Base-by-base conservation (phyloP, 495 filamentous ascomycete species). In the Sordaria brevicollis region DNA sequence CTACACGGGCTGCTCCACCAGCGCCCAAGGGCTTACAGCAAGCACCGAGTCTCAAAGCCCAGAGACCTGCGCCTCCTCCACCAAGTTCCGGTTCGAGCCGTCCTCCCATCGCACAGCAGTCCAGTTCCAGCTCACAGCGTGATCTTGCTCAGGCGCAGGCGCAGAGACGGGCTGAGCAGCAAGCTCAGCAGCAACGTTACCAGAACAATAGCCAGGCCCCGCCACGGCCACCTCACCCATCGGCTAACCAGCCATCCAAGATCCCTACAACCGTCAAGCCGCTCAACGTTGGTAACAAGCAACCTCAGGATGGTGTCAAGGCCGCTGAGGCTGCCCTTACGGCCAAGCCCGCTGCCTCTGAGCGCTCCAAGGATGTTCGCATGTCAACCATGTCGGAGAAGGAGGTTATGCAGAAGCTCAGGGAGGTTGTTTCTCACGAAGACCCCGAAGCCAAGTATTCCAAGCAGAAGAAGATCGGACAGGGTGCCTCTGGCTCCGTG, bases 401-500 rank as follows among this genome's bases (percentile, higher is more conserved):
- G 74, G 93, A 99, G 78, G 95, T 99, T 36, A 99, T 99, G 95
- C 89, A 92, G 69, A 94, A 93, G 76, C 81, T 99, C 65, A 89
- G 93, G 74, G 90, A 95, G 69, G 94, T 96, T 4, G 95, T 99
- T 1, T 97, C 93, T 65, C 93, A 92, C 73, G 92, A 93, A 49
- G 93, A 96, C 75, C 95, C 95, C 19, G 91, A 94, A 70, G 83
- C 93, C 67, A 93, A 92, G 4, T 99, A 99, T 80, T 92, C 92
- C 74, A 99, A 99, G 83, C 94, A 98, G 78, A 97, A 97, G 84
- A 99, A 99, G 85, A 97, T 99, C 77, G 95, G 95, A 9, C 96
- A 98, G 78, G 95, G 95, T 78, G 95, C 95, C 71, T 97, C 95
- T 34, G 95, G 95, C 66, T 97, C 94, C 34, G 95, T 99, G 38